Conservation (phyloP, 345 rosid genomes). For the Rhizophora mangle region DNA sequence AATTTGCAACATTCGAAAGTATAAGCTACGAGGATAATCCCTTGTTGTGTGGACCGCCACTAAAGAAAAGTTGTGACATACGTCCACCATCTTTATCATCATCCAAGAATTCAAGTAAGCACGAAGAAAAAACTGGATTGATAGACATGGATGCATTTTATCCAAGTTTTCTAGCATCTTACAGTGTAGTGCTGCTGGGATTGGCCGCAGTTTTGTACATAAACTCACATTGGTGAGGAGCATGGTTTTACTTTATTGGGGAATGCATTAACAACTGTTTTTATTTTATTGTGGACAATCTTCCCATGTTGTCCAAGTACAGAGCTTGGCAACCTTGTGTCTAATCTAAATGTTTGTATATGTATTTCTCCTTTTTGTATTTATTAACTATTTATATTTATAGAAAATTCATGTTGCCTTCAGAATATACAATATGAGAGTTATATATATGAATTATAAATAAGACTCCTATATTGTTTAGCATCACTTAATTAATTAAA, state of each 20-base stretch:
- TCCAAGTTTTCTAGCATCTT: not conserved
- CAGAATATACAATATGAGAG: no score
- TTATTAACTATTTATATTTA: no score
- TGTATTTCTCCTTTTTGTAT: no score
- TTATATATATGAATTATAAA: no score
- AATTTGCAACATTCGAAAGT: slow-evolving; percentile 22
- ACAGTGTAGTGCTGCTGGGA: not conserved
- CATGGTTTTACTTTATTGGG: slow-evolving; percentile 13
- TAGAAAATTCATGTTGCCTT: no score
- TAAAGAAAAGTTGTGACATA: slow-evolving; percentile 1
- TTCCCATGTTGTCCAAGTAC: not conserved
- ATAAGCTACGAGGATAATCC: slow-evolving; percentile 23
- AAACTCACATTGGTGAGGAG: slow-evolving; percentile 9
- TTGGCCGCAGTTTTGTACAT: not conserved
- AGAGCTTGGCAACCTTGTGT: not conserved
- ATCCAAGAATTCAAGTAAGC: not conserved
- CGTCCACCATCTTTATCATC: not conserved
- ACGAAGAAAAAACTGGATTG: not conserved
- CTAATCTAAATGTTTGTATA: not conserved
- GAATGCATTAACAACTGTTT: not conserved
- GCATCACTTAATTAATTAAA: no score
- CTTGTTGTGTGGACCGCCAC: slow-evolving; percentile 27
- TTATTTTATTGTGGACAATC: slow-evolving; percentile 12
- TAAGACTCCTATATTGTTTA: no score
- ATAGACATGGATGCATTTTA: slow-evolving; percentile 8